Base-by-base conservation (phyloP, 768 basidiomycete species). In the Agrocybe praecox region DNA sequence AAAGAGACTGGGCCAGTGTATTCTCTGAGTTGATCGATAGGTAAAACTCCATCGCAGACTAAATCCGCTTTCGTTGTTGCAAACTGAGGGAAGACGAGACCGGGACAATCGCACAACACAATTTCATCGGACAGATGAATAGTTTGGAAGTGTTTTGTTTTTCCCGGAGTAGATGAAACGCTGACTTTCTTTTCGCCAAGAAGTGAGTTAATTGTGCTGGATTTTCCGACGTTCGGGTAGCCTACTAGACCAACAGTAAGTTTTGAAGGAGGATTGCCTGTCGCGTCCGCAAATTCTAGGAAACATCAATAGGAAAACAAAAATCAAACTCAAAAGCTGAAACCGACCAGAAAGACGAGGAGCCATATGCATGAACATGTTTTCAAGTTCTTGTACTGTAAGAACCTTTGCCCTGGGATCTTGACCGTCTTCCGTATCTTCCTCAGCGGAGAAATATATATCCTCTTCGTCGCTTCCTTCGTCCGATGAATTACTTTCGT, bases 141-240 rank as follows among this genome's bases (percentile, higher is more conserved):
- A 0, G 97, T 98, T 72, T 99, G 97, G 75, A 98, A 98, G 73
- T 99, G 96, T 69, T 99, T 99, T 14, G 97, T 99, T 76, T 98
- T 92, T 60, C 97, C 97, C 0, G 97, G 97, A 0, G 97, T 99
- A 0, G 96, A 88, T 4, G 96, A 98, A 23, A 99, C 97, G 68
- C 94, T 97, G 60, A 99, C 97, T 80, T 92, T 94, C 77, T 97
- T 96, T 70, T 94, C 90, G 34, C 96, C 97, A 6, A 99, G 80
- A 7, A 99, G 81, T 6, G 96, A 91, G 69, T 99, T 99, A 66
- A 99, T 96, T 6, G 97, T 95, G 58, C 94, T 96, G 0, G 96
- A 98, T 74, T 99, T 99, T 15, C 97, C 97, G 21, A 98, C 96
- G 67, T 99, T 99, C 0, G 97, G 97, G 69, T 99, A 98, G 24